A percentile compares a stretch with the other conserved stretches of the same genome.
Conservation (phyloP, 2,329 filamentous ascomycete genomes). For the Cladosporium sp. region DNA sequence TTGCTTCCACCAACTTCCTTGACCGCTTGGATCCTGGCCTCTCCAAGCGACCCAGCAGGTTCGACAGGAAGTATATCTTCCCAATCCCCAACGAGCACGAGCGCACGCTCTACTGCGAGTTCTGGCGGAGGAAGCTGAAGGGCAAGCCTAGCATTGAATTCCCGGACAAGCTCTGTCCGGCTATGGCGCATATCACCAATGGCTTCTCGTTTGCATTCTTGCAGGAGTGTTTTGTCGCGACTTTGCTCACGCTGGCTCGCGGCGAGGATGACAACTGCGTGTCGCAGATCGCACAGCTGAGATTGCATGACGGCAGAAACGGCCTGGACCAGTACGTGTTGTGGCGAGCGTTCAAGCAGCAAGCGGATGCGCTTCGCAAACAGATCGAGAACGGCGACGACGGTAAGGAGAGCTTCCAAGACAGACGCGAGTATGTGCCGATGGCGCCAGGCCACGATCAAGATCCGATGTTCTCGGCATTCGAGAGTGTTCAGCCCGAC, state of each 20-base stretch:
- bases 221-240: constrained; percentile 62
- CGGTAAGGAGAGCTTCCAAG: background rate
- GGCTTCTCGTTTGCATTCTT: constrained; percentile 64
- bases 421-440: too few species aligned
- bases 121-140: constrained; percentile 55
- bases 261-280: constrained; percentile 20
- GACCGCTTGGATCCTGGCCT: constrained; percentile 60
- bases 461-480: too few species aligned
- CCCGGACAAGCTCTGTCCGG: constrained; percentile 49
- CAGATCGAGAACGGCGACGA: constrained; percentile 41
- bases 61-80: constrained; percentile 62
- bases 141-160: constrained; percentile 54
- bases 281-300: background rate
- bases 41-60: constrained; percentile 55
- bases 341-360: constrained; percentile 57
- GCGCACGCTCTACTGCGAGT: constrained; percentile 54
- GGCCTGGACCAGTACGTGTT: constrained; percentile 46
- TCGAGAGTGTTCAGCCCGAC: too few species aligned
- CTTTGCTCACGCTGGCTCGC: constrained; percentile 52
- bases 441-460: too few species aligned
- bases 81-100: constrained; percentile 45
- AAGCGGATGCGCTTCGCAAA: constrained; percentile 53
- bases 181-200: constrained; percentile 55
- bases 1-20: constrained; percentile 39
- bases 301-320: constrained; percentile 11